phyloP scores from a whole-genome alignment of 192 early-diverging fungal genomes.

The Coemansia sp. region DNA sequence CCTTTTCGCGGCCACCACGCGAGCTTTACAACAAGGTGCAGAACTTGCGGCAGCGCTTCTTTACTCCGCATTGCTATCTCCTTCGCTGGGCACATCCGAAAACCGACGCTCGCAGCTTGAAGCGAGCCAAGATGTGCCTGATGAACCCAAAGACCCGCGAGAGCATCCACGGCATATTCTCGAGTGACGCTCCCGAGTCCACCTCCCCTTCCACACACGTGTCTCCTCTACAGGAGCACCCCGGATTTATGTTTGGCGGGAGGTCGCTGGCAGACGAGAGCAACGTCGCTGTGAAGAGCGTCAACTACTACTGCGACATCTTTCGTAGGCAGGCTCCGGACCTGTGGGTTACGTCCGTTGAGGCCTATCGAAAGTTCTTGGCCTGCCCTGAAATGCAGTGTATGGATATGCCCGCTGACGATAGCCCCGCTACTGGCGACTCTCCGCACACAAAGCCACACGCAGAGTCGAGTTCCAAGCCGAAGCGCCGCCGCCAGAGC shows the following conservation, averaged over 20 bases:
- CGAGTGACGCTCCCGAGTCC: slow-evolving; percentile 9
- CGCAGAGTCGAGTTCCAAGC: neutral
- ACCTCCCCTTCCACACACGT: neutral
- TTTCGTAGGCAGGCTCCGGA: slow-evolving; percentile 34
- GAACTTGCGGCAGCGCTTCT: slow-evolving; percentile 48
- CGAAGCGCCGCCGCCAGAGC: neutral
- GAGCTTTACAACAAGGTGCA: slow-evolving; percentile 54
- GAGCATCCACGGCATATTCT: slow-evolving; percentile 47
- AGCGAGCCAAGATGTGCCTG: slow-evolving; percentile 35
- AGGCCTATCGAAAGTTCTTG: slow-evolving; percentile 36
- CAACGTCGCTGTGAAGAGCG: slow-evolving; percentile 34
- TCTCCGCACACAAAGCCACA: neutral
- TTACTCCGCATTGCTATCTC: slow-evolving; percentile 47
- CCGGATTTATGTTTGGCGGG: neutral
- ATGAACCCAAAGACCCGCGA: slow-evolving; percentile 45
- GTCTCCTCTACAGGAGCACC: neutral
- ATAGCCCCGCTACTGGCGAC: neutral
- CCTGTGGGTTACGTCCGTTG: slow-evolving; percentile 31
- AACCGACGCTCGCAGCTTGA: slow-evolving; percentile 21
- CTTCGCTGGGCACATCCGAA: slow-evolving; percentile 40
- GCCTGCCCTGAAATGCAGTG: slow-evolving; percentile 23
- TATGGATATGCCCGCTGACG: neutral
- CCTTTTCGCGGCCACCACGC: slow-evolving; percentile 29
- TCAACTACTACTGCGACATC: slow-evolving; percentile 48
- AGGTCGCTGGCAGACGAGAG: slow-evolving; percentile 1